Percentiles rank a stretch among this genome's conserved stretches.
Conservation (phyloP, 2,329 filamentous ascomycete species). For the Ascomycota sp. region DNA sequence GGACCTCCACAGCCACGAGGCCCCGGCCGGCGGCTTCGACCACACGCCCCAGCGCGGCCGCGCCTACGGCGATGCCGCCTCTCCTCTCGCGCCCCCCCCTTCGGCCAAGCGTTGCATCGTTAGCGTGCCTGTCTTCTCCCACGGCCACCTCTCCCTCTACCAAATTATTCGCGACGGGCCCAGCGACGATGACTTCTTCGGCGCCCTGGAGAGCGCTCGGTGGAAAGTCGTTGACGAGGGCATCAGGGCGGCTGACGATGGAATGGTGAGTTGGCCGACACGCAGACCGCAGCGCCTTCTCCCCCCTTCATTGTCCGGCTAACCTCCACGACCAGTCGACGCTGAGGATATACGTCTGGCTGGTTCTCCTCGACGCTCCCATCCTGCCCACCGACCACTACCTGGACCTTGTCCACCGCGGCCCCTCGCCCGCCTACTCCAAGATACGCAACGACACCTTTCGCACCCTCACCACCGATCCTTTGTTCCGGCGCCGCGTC, state of each 20-base stretch:
- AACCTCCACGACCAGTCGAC: constrained; percentile 42
- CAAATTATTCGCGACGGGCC: constrained; percentile 64
- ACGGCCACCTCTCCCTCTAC: constrained; percentile 45
- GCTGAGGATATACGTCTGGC: constrained; percentile 86
- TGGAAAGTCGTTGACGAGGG: constrained; percentile 58
- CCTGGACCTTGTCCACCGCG: constrained; percentile 74
- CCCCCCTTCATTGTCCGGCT: no score
- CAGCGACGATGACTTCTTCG: constrained; percentile 44
- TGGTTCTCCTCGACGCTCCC: constrained; percentile 75
- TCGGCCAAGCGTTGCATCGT: constrained; percentile 17
- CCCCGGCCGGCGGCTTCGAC: constrained; percentile 10
- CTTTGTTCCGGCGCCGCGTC: constrained; percentile 86
- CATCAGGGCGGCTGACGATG: constrained; percentile 57
- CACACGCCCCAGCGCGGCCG: constrained; percentile 36
- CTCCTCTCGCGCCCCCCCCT: constrained; percentile 14
- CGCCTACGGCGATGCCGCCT: constrained; percentile 52
- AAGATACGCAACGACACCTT: constrained; percentile 99
- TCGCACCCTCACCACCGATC: constrained; percentile 85
- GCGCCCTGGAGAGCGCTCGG: constrained; percentile 48
- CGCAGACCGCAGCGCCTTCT: background rate
- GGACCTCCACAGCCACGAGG: constrained; percentile 18
- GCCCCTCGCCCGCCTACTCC: constrained; percentile 80
- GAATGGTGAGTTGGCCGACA: constrained; percentile 39
- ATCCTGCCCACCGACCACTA: constrained; percentile 75
- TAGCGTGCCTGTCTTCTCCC: constrained; percentile 24